A percentile compares a stretch with the other conserved stretches of the same genome.
These are phyloP conservation scores for Lathyrus sativus DNA, from an alignment of 306 rosid species.

Conservation along the genomic window DNA sequence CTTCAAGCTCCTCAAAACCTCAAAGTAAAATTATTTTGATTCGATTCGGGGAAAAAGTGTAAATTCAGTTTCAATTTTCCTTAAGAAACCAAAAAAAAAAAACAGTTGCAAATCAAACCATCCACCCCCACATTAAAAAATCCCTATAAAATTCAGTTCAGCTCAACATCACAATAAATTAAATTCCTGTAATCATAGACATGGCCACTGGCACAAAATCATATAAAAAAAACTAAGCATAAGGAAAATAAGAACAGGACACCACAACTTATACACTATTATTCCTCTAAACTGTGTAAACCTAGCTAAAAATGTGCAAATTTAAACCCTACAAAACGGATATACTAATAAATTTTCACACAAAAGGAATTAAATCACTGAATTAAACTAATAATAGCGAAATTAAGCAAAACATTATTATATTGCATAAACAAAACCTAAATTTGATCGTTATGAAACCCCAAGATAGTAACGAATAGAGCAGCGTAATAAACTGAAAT, in stretches of 20 bases:
- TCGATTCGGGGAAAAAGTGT: background rate
- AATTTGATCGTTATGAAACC: background rate
- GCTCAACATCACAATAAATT: background rate
- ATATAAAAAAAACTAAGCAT: background rate
- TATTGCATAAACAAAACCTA: background rate
- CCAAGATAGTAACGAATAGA: background rate
- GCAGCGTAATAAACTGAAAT: background rate
- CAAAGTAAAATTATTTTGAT: background rate
- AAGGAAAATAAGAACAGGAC: background rate
- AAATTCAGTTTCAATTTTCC: background rate
- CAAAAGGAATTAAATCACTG: background rate
- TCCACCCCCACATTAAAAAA: conserved; percentile 2
- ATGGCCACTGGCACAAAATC: background rate
- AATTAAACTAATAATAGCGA: background rate
- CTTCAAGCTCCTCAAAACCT: conserved; percentile 27
- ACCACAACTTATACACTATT: background rate
- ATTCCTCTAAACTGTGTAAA: background rate
- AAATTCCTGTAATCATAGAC: background rate
- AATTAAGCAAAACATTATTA: background rate
- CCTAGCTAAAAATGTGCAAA: background rate
- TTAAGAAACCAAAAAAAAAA: background rate
- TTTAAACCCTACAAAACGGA: conserved; percentile 1
- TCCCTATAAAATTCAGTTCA: background rate
- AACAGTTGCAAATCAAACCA: background rate
- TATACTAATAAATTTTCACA: background rate